Percentiles rank a stretch among this genome's conserved stretches.
phyloP scores from a whole-genome alignment of 495 filamentous ascomycete species.

The Sabuloglossum arenarium region DNA sequence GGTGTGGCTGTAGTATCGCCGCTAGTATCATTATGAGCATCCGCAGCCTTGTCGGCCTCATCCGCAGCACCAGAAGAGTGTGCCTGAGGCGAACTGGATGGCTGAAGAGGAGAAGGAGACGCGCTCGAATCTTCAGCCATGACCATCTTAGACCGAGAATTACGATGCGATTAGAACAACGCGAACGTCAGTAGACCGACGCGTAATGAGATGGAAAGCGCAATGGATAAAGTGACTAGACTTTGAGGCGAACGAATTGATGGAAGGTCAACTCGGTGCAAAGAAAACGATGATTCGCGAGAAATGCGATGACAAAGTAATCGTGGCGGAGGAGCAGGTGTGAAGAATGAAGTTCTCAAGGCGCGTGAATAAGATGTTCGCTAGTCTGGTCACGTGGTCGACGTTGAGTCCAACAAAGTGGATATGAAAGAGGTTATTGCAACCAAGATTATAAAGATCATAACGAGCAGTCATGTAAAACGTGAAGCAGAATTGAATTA shows the following conservation, averaged over 20 bases:
- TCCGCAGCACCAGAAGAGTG: conserved; percentile 1
- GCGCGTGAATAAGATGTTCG: neutral
- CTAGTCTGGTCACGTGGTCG: neutral
- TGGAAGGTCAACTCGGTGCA: neutral
- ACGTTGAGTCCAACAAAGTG: neutral
- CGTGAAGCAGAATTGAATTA: neutral
- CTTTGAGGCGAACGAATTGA: neutral
- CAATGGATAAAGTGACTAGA: neutral
- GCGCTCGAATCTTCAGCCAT: conserved; percentile 1
- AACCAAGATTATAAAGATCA: neutral
- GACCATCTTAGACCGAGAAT: neutral
- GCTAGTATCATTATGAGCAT: neutral
- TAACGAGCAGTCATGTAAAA: neutral
- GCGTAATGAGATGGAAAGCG: neutral
- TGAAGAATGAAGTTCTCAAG: neutral
- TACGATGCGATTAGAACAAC: neutral
- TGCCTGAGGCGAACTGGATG: neutral
- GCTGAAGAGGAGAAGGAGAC: neutral
- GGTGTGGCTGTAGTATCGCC: neutral
- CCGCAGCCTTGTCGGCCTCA: neutral
- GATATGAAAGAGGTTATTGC: neutral
- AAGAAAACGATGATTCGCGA: neutral
- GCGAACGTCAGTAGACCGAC: neutral
- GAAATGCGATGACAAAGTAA: neutral
- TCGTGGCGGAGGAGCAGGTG: neutral